Evolutionary conservation across 208 protist species (phyloP).

Genomic region (Endotrypanum monterogeii): DNA sequence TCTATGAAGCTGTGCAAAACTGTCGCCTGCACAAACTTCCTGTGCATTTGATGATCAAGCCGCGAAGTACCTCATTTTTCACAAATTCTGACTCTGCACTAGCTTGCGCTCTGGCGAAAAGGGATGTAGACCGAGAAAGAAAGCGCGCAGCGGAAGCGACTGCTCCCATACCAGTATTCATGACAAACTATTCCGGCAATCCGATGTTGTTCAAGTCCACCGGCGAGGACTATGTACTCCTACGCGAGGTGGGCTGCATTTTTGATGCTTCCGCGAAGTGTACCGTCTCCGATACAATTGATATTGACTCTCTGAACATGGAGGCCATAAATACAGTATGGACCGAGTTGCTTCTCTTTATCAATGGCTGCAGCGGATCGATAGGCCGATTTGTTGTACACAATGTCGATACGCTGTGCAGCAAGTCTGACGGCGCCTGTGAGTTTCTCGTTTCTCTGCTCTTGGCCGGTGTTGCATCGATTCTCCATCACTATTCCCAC

Average conservation of each 20-base stretch:
- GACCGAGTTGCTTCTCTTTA: constrained; percentile 26
- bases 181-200: constrained; percentile 14
- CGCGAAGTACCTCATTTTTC: constrained; percentile 50
- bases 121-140: constrained; percentile 6
- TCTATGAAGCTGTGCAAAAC: constrained; percentile 55
- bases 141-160: constrained; percentile 7
- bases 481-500: constrained; percentile 32
- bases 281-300: background rate
- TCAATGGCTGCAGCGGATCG: constrained; percentile 9
- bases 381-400: constrained; percentile 33
- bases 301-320: constrained; percentile 15
- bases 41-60: constrained; percentile 48
- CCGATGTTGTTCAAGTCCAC: constrained; percentile 17
- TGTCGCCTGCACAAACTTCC: constrained; percentile 58
- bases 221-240: constrained; percentile 13
- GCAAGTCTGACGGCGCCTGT: constrained; percentile 26
- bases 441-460: constrained; percentile 60
- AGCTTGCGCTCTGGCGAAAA: constrained; percentile 1
- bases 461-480: constrained; percentile 34
- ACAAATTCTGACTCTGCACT: constrained; percentile 24
- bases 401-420: constrained; percentile 46
- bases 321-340: constrained; percentile 25
- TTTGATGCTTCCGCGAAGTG: background rate
- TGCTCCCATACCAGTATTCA: constrained; percentile 28
- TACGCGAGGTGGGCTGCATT: constrained; percentile 18